Percentiles rank a stretch among this genome's conserved stretches.
phyloP scores from a whole-genome alignment of 2,329 filamentous ascomycete genomes.

The Aureobasidium subglaciale region DNA sequence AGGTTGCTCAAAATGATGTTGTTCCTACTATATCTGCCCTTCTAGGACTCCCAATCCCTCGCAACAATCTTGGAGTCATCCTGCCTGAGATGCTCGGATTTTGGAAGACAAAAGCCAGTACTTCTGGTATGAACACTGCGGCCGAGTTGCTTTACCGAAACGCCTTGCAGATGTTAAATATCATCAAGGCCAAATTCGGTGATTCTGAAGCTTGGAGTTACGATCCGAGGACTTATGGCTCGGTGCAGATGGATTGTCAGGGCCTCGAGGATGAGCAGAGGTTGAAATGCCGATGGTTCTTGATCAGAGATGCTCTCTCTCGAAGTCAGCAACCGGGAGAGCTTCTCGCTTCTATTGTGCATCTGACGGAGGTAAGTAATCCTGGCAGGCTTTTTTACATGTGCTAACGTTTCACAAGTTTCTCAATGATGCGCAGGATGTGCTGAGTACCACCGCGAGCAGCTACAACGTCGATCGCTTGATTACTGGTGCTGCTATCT shows the following conservation, averaged over 20 bases:
- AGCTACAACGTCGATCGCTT: conserved; percentile 75
- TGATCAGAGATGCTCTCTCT: not conserved
- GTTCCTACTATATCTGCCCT: conserved; percentile 82
- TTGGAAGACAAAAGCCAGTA: conserved; percentile 46
- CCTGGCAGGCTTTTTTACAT: not conserved
- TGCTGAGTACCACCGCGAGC: conserved; percentile 85
- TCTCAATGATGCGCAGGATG: conserved; percentile 62
- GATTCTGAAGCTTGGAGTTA: conserved; percentile 22
- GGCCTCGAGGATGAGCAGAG: conserved; percentile 18
- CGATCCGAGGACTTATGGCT: not conserved
- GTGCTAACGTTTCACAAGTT: conserved; percentile 40
- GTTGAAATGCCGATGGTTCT: conserved; percentile 64
- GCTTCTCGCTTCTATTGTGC: not conserved
- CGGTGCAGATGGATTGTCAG: conserved; percentile 19
- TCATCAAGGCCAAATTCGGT: conserved; percentile 67
- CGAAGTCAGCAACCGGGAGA: not conserved
- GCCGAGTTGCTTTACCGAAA: conserved; percentile 69
- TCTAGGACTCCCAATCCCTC: conserved; percentile 78
- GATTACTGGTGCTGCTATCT: conserved; percentile 37
- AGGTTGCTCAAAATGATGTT: conserved; percentile 89
- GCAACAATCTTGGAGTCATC: conserved; percentile 84
- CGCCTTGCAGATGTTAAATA: conserved; percentile 68
- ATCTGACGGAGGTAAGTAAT: not conserved
- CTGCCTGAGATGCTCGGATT: conserved; percentile 72
- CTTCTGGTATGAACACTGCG: conserved; percentile 29